Evolutionary conservation across 2,329 filamentous ascomycete species (phyloP).

Genomic region (Lasiodiplodia sp.): DNA sequence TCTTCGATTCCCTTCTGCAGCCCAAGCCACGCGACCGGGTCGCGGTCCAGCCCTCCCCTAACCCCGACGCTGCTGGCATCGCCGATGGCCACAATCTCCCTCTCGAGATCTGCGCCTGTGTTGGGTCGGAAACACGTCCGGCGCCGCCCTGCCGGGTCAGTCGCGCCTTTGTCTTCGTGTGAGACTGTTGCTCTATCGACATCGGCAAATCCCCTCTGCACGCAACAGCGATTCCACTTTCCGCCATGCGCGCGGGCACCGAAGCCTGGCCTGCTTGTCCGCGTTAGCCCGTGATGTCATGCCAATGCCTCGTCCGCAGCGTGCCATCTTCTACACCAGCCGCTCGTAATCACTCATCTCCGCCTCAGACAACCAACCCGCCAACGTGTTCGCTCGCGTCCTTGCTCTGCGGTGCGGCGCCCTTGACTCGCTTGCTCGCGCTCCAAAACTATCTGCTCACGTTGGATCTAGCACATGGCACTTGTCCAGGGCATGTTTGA

Average conservation of each 20-base stretch:
- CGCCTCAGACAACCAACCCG: too few species aligned
- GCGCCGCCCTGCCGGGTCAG: not conserved
- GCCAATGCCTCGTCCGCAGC: constrained; percentile 1
- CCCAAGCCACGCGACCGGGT: constrained; percentile 11
- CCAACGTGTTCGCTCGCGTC: too few species aligned
- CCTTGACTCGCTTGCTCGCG: too few species aligned
- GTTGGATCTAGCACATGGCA: not conserved
- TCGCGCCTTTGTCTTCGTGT: not conserved
- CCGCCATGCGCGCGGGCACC: constrained; percentile 7
- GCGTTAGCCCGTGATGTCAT: constrained; percentile 25
- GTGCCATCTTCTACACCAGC: too few species aligned
- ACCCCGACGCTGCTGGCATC: constrained; percentile 10
- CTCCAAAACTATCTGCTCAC: too few species aligned
- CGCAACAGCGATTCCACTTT: not conserved
- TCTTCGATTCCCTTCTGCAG: constrained; percentile 20
- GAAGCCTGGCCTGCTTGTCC: not conserved
- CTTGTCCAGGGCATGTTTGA: not conserved
- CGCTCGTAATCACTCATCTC: too few species aligned
- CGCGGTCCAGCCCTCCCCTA: constrained; percentile 17
- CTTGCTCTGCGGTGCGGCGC: too few species aligned
- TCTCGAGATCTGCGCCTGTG: not conserved
- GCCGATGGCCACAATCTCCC: constrained; percentile 15
- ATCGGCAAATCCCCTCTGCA: not conserved
- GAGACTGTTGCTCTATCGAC: not conserved
- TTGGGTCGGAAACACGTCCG: too few species aligned